These are phyloP conservation scores for Kazachstania africana DNA, from an alignment of 805 yeast species.

Conservation along the genomic window DNA sequence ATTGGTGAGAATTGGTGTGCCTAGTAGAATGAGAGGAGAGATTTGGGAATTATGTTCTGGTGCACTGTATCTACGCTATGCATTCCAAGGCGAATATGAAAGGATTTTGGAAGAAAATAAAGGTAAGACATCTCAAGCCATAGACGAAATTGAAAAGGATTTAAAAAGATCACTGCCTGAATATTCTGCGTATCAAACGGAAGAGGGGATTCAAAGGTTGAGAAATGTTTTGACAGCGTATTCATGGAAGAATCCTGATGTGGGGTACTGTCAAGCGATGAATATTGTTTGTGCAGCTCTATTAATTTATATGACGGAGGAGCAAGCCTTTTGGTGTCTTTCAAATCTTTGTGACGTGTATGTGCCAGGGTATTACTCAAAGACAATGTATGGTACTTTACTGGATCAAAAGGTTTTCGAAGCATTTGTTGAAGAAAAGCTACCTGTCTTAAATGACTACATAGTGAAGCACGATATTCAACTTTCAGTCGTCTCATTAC, in stretches of 20 bases:
- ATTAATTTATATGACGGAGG: constrained; percentile 81
- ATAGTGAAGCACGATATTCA: constrained; percentile 73
- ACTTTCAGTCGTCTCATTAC: constrained; percentile 81
- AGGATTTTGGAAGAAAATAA: constrained; percentile 46
- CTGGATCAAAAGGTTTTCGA: constrained; percentile 92
- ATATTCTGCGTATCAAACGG: constrained; percentile 82
- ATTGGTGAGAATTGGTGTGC: constrained; percentile 80
- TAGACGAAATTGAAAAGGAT: constrained; percentile 95
- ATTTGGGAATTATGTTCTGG: constrained; percentile 92
- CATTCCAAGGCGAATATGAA: constrained; percentile 48
- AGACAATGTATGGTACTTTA: constrained; percentile 93
- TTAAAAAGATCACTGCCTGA: constrained; percentile 90
- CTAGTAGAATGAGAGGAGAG: constrained; percentile 91
- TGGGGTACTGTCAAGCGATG: constrained; percentile 99
- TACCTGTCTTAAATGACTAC: constrained; percentile 85
- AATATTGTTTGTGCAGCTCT: constrained; percentile 79
- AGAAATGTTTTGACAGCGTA: constrained; percentile 87
- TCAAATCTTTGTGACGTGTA: constrained; percentile 68
- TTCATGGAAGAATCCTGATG: constrained; percentile 93
- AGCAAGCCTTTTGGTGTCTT: constrained; percentile 93
- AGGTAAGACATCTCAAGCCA: constrained; percentile 64
- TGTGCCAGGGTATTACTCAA: constrained; percentile 92
- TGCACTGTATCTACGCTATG: constrained; percentile 61
- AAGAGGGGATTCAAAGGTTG: constrained; percentile 74
- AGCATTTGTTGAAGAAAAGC: constrained; percentile 72